Evolutionary conservation across 495 filamentous ascomycete species (phyloP).

Genomic region (Talaromyces wortmannii): DNA sequence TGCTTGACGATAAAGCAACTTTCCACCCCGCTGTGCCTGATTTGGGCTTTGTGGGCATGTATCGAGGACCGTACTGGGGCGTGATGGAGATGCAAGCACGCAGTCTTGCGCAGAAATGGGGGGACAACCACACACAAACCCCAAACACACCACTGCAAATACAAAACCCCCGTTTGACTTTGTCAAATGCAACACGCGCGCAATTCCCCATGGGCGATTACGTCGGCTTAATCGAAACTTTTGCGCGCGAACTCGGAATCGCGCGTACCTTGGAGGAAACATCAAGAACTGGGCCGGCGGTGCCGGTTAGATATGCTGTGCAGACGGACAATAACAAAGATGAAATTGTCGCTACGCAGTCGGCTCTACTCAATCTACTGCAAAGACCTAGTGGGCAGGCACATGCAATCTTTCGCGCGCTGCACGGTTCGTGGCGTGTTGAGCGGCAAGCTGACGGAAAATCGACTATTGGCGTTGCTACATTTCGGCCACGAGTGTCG

Average conservation of each 20-base stretch:
- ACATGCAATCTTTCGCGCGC: conserved; percentile 59
- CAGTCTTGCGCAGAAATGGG: conserved; percentile 46
- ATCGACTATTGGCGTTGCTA: conserved; percentile 47
- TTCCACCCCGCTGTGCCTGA: conserved; percentile 52
- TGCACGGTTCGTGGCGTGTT: conserved; percentile 68
- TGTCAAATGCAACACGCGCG: conserved; percentile 28
- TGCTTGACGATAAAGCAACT: conserved; percentile 60
- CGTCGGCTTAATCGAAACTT: conserved; percentile 67
- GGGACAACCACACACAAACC: background rate
- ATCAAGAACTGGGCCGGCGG: conserved; percentile 26
- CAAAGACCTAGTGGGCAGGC: background rate
- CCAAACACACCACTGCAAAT: conserved; percentile 13
- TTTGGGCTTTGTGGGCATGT: conserved; percentile 79
- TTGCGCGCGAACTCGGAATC: conserved; percentile 46
- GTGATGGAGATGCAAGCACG: conserved; percentile 83
- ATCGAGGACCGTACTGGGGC: conserved; percentile 81
- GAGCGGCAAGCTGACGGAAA: conserved; percentile 37
- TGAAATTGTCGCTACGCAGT: background rate
- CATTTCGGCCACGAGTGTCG: conserved; percentile 9
- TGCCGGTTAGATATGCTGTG: conserved; percentile 28
- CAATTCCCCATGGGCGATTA: conserved; percentile 84
- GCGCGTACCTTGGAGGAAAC: no score
- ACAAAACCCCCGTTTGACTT: conserved; percentile 16
- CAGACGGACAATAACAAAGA: background rate
- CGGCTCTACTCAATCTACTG: background rate